phyloP scores from a whole-genome alignment of 2,329 filamentous ascomycete genomes.

The Sporothrix euskadiensis region DNA sequence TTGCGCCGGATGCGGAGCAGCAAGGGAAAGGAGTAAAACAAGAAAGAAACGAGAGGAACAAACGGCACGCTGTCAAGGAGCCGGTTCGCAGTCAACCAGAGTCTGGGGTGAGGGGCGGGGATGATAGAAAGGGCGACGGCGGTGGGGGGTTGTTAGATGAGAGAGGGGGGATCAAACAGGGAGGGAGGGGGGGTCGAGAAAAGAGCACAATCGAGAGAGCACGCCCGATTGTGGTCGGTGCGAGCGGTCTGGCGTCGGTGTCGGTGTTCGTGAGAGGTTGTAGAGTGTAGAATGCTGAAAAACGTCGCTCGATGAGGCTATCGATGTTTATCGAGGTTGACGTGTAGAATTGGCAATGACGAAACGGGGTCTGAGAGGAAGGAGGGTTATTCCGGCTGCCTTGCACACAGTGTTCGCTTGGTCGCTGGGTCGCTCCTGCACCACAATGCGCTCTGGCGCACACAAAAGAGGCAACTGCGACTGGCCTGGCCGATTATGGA shows the following conservation, averaged over 20 bases:
- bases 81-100: neutral
- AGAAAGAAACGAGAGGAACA: neutral
- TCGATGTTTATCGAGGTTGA: constrained; percentile 9
- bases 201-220: neutral
- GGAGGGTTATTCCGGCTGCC: constrained; percentile 28
- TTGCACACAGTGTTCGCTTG: constrained; percentile 1
- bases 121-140: neutral
- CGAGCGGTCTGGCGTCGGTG: neutral
- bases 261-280: neutral
- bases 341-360: constrained; percentile 13
- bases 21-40: neutral
- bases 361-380: constrained; percentile 11
- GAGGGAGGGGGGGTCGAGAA: neutral
- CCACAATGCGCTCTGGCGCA: constrained; percentile 17
- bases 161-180: neutral
- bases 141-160: neutral
- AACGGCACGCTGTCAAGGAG: neutral
- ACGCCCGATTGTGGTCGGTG: constrained; percentile 7
- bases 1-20: constrained; percentile 6
- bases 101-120: neutral
- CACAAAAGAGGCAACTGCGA: constrained; percentile 18
- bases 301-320: neutral
- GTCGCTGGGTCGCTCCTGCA: neutral
- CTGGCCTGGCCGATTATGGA: constrained; percentile 10
- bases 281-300: neutral